Percentiles rank a stretch among this genome's conserved stretches.
Evolutionary conservation across 352 stramenopile genomes (phyloP).

Genomic region (Phytophthora podocarpi): DNA sequence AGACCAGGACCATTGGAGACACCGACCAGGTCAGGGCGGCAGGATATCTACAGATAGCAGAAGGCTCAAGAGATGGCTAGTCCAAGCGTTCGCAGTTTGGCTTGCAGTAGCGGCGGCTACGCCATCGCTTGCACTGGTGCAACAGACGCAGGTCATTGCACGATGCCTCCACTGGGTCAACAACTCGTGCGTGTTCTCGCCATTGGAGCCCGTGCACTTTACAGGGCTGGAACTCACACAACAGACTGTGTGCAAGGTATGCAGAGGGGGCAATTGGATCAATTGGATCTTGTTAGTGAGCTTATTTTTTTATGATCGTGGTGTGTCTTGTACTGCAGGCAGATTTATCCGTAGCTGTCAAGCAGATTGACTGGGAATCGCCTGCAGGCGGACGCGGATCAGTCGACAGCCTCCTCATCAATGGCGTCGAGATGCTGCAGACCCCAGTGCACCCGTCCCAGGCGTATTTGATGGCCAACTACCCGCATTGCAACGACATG

Average conservation of each 20-base stretch:
- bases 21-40: conserved; percentile 6
- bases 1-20: background rate
- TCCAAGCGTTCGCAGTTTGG: conserved; percentile 1
- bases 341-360: conserved; percentile 73
- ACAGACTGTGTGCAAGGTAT: conserved; percentile 82
- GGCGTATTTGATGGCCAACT: conserved; percentile 69
- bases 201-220: conserved; percentile 55
- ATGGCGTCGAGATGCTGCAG: conserved; percentile 62
- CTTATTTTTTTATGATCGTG: too few relatives aligned
- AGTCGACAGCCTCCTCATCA: conserved; percentile 69
- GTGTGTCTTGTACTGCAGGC: conserved; percentile 44
- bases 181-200: conserved; percentile 55
- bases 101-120: background rate
- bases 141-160: conserved; percentile 69
- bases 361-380: conserved; percentile 85
- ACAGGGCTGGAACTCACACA: conserved; percentile 44
- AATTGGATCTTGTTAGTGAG: too few relatives aligned
- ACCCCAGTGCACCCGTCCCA: conserved; percentile 62
- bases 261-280: background rate
- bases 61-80: conserved; percentile 14
- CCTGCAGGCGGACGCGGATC: conserved; percentile 50
- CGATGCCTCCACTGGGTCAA: conserved; percentile 58
- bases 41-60: conserved; percentile 9
- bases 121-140: conserved; percentile 38
- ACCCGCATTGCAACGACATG: conserved; percentile 87